Evolutionary conservation across 305 asterid genomes (phyloP).

Genomic region (Solanum hybrid): DNA sequence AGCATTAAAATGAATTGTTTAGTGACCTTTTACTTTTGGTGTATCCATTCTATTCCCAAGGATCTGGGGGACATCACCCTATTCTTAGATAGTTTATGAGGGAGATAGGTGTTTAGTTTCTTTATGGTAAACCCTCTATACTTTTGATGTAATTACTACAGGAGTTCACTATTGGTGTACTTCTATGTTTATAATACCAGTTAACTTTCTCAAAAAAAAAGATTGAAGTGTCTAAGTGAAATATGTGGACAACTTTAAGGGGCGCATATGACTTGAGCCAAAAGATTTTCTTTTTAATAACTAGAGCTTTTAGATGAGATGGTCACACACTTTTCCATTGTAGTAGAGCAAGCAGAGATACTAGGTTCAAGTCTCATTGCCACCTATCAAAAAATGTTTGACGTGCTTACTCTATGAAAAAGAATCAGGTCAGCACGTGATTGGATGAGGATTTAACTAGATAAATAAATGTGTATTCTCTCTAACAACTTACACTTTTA

Average conservation of each 20-base stretch:
- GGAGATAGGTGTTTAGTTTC: too few relatives aligned
- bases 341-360: not conserved
- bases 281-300: not conserved
- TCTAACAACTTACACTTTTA: not conserved
- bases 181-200: too few relatives aligned
- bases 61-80: too few relatives aligned
- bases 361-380: not conserved
- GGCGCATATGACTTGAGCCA: not conserved
- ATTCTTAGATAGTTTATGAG: too few relatives aligned
- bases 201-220: too few relatives aligned
- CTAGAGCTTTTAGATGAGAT: not conserved
- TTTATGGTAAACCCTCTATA: too few relatives aligned
- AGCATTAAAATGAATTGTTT: too few relatives aligned
- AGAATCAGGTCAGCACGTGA: not conserved
- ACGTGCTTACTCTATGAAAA: not conserved
- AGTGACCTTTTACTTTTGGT: too few relatives aligned
- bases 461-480: not conserved
- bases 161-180: too few relatives aligned
- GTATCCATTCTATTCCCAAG: too few relatives aligned
- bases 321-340: not conserved
- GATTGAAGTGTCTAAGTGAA: not conserved
- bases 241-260: not conserved
- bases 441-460: not conserved
- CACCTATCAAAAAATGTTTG: not conserved
- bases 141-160: too few relatives aligned